Percentiles rank a stretch among this genome's conserved stretches.
Conservation (phyloP, 495 filamentous ascomycete species). For the Sporormia fimetaria region DNA sequence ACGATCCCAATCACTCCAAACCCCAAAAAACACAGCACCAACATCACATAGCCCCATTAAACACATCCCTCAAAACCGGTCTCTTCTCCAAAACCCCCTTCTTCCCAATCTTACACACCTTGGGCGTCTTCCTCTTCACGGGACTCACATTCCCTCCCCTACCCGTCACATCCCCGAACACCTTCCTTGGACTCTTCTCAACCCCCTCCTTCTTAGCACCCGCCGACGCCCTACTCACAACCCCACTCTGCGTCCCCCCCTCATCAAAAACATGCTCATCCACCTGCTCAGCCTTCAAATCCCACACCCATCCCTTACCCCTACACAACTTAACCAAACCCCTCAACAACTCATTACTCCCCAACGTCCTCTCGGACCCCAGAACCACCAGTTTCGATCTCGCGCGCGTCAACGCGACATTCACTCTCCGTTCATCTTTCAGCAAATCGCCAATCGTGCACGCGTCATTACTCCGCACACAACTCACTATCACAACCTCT, state of each 20-base stretch:
- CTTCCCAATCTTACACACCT: conserved; percentile 16
- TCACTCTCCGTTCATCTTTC: conserved; percentile 84
- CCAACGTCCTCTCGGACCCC: conserved; percentile 65
- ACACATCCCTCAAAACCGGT: conserved; percentile 43
- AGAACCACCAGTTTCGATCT: conserved; percentile 81
- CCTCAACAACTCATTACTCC: conserved; percentile 61
- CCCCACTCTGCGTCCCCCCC: conserved; percentile 33
- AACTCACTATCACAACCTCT: conserved; percentile 70
- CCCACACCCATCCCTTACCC: conserved; percentile 58
- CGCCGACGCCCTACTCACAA: conserved; percentile 2
- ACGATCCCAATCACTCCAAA: too few relatives aligned
- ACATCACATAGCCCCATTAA: conserved; percentile 38
- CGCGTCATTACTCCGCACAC: conserved; percentile 75
- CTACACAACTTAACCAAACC: conserved; percentile 69
- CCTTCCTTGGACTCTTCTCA: conserved; percentile 2
- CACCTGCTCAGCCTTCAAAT: conserved; percentile 50
- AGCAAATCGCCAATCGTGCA: conserved; percentile 76
- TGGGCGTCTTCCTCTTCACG: conserved; percentile 15
- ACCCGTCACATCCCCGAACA: not conserved
- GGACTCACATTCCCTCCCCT: conserved; percentile 1
- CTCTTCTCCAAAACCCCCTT: conserved; percentile 32
- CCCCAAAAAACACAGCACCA: too few relatives aligned
- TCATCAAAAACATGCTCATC: conserved; percentile 58
- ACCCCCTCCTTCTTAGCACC: not conserved
- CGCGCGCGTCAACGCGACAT: conserved; percentile 88